These are phyloP conservation scores for Acanthamoeba lenticulata DNA, from an alignment of 208 protist species.

Conservation along the genomic window DNA sequence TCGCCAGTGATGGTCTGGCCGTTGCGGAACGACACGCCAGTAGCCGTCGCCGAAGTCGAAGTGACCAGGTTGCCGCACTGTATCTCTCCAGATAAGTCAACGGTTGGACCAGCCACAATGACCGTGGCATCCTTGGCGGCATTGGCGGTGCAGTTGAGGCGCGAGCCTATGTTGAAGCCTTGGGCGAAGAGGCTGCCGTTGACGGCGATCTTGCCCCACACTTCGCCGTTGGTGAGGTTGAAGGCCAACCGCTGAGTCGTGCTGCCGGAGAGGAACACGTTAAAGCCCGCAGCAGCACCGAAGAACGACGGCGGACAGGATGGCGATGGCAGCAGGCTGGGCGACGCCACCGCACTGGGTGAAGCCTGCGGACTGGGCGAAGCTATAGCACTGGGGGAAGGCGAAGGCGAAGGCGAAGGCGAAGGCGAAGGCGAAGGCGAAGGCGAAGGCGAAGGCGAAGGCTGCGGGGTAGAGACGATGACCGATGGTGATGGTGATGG, in stretches of 20 bases:
- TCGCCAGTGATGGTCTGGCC: background rate
- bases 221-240: constrained; percentile 33
- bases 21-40: background rate
- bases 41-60: background rate
- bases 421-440: background rate
- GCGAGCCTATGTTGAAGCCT: background rate
- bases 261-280: background rate
- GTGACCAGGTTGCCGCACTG: constrained; percentile 26
- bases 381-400: background rate
- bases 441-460: background rate
- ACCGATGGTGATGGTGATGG: background rate
- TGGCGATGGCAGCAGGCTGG: background rate
- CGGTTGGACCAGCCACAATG: background rate
- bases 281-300: background rate
- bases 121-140: background rate
- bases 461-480: background rate
- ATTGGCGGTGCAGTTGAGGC: background rate
- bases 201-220: background rate
- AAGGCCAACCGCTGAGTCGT: background rate
- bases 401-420: background rate
- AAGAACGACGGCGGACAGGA: background rate
- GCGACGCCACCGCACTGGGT: background rate
- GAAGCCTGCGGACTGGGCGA: background rate
- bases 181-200: background rate
- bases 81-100: background rate